Evolutionary conservation across 306 rosid species (phyloP), one percentile per base, ranked within the genome.

Genomic region (Begonia peltatifolia): DNA sequence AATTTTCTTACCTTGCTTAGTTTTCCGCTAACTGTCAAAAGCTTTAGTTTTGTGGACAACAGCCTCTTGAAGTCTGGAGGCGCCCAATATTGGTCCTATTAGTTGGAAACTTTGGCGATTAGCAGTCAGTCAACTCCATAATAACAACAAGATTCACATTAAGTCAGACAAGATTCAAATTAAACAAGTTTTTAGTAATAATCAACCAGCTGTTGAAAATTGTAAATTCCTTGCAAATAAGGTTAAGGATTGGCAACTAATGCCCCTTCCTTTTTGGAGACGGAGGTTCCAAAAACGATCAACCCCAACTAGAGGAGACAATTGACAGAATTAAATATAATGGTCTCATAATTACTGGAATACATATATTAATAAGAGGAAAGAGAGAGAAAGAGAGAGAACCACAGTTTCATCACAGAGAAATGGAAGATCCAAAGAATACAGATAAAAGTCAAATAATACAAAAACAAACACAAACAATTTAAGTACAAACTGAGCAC

Each of bases 21-120:
- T 71, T 79, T 90, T 56, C 99, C 76, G 57, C 67, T 75, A 46
- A 87, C 65, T 36, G 92, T 81, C 78, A 90, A 74, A 62, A 43
- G 65, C 68, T 90, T 90, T 13, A 90, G 66, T 60, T 90, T 86
- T 12, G 87, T 61, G 6, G 88, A 86, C 64, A 90, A 68, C 52
- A 83, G 41, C 72, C 80, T 83, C 74, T 81, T 86, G 68, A 90
- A 83, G 73, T 81, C 95, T 14, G 87, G 63, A 18, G 90, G 94
- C 55, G 94, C 77, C 80, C 92, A 75, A 58, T 83, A 90, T 73
- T 90, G 86, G 55, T 83, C 99, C 99, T 86, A 47, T 59, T 64
- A 23, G 63, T 58, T 38, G 49, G 58, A 73, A 55, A 41, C 13
- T 14, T 47, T 30, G 48, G 14, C 14, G 14, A 44, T 44, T n/a